Evolutionary conservation across 106 monocot genomes (phyloP).

Genomic region (Allium sativum): DNA sequence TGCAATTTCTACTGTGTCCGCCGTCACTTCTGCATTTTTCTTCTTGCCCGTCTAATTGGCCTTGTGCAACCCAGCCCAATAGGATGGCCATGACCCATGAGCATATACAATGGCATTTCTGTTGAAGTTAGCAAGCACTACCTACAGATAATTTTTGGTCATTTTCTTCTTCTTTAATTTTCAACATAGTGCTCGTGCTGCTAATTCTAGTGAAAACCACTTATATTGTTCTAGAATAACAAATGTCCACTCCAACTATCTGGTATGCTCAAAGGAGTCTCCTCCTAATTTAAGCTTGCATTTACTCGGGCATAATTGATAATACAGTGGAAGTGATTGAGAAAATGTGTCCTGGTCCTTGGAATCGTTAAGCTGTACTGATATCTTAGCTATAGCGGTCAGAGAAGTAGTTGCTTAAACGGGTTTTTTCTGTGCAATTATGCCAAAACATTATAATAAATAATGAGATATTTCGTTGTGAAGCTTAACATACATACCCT

Average conservation of each 20-base stretch:
- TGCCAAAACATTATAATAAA: neutral
- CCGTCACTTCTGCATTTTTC: no score
- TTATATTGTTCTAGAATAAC: slow-evolving; percentile 38
- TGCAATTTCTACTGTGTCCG: no score
- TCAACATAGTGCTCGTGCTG: slow-evolving; percentile 87
- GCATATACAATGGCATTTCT: no score
- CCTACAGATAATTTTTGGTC: no score
- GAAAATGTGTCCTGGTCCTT: slow-evolving; percentile 48
- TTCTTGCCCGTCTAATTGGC: no score
- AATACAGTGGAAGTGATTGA: slow-evolving; percentile 40
- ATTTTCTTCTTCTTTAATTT: slow-evolving; percentile 93
- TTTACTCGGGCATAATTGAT: slow-evolving; percentile 65
- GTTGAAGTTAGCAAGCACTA: no score
- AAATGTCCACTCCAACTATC: neutral
- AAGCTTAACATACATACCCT: neutral
- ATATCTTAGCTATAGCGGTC: slow-evolving; percentile 58
- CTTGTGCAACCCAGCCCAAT: no score
- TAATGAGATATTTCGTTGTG: neutral
- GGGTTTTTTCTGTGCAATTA: neutral
- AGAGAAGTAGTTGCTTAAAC: slow-evolving; percentile 59
- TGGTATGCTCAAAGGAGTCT: slow-evolving; percentile 48
- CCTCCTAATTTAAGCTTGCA: slow-evolving; percentile 57
- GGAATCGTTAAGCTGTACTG: slow-evolving; percentile 56
- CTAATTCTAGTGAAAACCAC: slow-evolving; percentile 97
- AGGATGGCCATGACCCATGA: no score